Percentiles rank a stretch among this genome's conserved stretches.
Conservation (phyloP, 257 asterid genomes). For the Salvia rosmarinus region DNA sequence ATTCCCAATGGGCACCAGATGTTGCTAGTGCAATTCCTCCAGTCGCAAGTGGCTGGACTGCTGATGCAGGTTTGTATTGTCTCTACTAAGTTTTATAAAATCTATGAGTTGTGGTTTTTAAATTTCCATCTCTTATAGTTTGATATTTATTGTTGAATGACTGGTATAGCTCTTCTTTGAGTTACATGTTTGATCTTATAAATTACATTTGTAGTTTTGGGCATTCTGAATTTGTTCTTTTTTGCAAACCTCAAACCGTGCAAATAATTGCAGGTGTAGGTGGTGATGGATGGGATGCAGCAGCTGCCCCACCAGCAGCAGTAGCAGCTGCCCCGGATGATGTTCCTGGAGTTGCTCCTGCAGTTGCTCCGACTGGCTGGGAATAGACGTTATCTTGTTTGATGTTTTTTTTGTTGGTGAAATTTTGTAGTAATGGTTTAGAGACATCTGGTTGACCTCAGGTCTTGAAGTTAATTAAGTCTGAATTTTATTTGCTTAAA, state of each 20-base stretch:
- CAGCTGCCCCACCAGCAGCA: constrained; percentile 46
- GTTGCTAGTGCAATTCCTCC: constrained; percentile 29
- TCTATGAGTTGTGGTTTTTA: background rate
- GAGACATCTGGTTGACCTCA: background rate
- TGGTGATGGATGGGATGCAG: constrained; percentile 59
- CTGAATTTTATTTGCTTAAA: background rate
- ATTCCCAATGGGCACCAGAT: constrained; percentile 50
- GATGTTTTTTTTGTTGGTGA: background rate
- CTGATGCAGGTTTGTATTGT: constrained; percentile 43
- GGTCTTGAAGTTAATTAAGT: background rate
- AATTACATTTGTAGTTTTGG: background rate
- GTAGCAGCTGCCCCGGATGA: constrained; percentile 40
- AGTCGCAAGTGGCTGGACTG: constrained; percentile 42
- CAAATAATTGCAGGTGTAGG: constrained; percentile 30
- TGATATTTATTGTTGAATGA: background rate
- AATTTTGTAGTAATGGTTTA: background rate
- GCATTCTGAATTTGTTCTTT: background rate
- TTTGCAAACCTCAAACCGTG: background rate
- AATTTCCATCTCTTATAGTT: background rate
- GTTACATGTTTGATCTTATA: background rate
- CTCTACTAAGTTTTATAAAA: background rate
- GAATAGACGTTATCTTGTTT: background rate
- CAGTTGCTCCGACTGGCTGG: constrained; percentile 42
- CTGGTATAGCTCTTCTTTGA: background rate
- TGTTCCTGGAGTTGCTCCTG: constrained; percentile 22